phyloP scores from a whole-genome alignment of 2,329 filamentous ascomycete genomes.

The Pyrenophora tritici-repentis region DNA sequence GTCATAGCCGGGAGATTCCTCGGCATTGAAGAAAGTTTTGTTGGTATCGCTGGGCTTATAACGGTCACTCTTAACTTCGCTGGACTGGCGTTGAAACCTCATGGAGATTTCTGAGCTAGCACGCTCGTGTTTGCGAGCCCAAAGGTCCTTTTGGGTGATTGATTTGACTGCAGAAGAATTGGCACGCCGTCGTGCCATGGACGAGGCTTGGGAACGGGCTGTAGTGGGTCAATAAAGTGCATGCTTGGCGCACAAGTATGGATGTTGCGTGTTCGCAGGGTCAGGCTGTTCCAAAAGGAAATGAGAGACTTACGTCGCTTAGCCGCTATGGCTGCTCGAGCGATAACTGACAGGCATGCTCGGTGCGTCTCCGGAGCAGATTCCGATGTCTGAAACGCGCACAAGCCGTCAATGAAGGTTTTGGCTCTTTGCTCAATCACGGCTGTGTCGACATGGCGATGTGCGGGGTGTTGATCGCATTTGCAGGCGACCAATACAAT shows the following conservation, averaged over 20 bases:
- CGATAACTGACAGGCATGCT: conserved; percentile 74
- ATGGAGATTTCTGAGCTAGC: conserved; percentile 55
- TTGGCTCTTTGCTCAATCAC: conserved; percentile 68
- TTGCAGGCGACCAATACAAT: conserved; percentile 86
- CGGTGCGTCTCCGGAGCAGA: conserved; percentile 73
- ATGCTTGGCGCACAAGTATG: conserved; percentile 3
- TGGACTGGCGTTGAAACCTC: conserved; percentile 36
- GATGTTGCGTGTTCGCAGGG: neutral
- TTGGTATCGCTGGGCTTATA: conserved; percentile 52
- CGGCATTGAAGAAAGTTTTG: conserved; percentile 67
- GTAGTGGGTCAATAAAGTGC: conserved; percentile 22
- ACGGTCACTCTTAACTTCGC: conserved; percentile 40
- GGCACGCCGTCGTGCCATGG: conserved; percentile 48
- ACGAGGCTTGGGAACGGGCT: conserved; percentile 43
- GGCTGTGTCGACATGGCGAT: conserved; percentile 72
- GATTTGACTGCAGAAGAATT: conserved; percentile 52
- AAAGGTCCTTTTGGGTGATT: conserved; percentile 47
- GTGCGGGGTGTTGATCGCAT: conserved; percentile 75
- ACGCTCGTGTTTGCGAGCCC: conserved; percentile 50
- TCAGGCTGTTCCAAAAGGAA: conserved; percentile 10
- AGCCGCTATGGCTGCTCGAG: conserved; percentile 71
- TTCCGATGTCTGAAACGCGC: conserved; percentile 73
- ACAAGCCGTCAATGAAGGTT: conserved; percentile 65
- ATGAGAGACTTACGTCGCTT: conserved; percentile 66
- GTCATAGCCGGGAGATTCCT: conserved; percentile 72